Conservation (phyloP, 129 eudicot genomes). For the Silybum marianum region DNA sequence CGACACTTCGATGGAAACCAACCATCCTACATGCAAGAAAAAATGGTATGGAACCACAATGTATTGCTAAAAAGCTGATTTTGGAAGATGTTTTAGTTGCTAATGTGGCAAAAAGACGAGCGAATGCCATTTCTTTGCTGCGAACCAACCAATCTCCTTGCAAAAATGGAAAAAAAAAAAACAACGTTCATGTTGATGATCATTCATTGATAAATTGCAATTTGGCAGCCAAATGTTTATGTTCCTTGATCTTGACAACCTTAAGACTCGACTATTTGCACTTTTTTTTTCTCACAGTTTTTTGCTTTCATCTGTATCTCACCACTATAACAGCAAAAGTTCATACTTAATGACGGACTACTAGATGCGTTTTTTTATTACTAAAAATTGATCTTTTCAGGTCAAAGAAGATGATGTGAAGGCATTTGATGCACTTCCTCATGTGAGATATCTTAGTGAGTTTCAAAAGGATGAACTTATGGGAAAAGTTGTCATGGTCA, state of each 20-base stretch:
- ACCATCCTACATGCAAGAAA: not conserved
- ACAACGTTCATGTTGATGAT: not conserved
- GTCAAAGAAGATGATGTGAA: constrained; percentile 36
- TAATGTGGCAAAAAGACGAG: not conserved
- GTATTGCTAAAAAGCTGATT: not conserved
- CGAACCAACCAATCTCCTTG: not conserved
- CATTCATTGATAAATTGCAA: not conserved
- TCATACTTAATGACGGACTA: not conserved
- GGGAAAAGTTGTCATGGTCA: constrained; percentile 68
- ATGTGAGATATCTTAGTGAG: constrained; percentile 60
- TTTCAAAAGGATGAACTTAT: constrained; percentile 54
- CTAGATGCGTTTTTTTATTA: not conserved
- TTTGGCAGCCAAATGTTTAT: not conserved
- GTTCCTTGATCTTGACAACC: not conserved
- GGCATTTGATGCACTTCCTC: constrained; percentile 44
- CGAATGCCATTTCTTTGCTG: not conserved
- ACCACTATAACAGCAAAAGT: not conserved
- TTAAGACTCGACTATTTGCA: not conserved
- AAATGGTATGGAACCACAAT: not conserved
- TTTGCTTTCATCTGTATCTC: not conserved
- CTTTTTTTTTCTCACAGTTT: not conserved
- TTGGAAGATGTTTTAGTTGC: not conserved
- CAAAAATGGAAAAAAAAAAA: not conserved
- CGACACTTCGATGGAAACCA: not conserved
- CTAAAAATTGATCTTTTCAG: constrained; percentile 29